These are phyloP conservation scores for Nissolia schottii DNA, from an alignment of 306 rosid genomes.

Conservation along the genomic window DNA sequence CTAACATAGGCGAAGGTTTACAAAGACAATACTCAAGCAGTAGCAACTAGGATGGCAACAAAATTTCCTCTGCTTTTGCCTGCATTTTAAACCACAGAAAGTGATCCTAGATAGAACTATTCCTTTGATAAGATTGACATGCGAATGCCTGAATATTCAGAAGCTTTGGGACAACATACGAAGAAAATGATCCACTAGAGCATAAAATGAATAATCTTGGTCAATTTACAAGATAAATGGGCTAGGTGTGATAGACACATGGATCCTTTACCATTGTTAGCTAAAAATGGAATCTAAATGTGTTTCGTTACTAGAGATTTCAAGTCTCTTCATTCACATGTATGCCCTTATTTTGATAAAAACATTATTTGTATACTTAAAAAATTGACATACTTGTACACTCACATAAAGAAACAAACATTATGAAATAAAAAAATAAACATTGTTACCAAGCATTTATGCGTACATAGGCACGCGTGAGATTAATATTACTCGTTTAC, in stretches of 20 bases:
- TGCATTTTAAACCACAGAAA: slow-evolving; percentile 16
- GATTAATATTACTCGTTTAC: too few relatives aligned
- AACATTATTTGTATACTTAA: too few relatives aligned
- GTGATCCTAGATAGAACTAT: neutral
- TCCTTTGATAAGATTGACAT: neutral
- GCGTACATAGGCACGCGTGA: too few relatives aligned
- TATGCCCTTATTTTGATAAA: too few relatives aligned
- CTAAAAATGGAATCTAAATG: slow-evolving; percentile 4
- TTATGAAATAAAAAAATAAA: too few relatives aligned
- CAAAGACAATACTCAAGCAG: slow-evolving; percentile 34
- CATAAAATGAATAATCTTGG: neutral
- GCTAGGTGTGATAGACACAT: neutral
- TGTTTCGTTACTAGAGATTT: too few relatives aligned
- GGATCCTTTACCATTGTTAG: neutral
- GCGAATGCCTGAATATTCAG: neutral
- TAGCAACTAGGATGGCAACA: neutral
- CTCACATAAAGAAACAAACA: too few relatives aligned
- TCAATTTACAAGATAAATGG: neutral
- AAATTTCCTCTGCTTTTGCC: neutral
- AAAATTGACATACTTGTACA: too few relatives aligned
- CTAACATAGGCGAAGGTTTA: slow-evolving; percentile 11
- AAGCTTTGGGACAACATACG: neutral
- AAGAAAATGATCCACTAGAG: neutral
- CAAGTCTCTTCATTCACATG: too few relatives aligned
- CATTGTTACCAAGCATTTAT: too few relatives aligned